These are phyloP conservation scores for Penicillium sclerotiorum DNA, from an alignment of 2,329 filamentous ascomycete species.

Conservation along the genomic window DNA sequence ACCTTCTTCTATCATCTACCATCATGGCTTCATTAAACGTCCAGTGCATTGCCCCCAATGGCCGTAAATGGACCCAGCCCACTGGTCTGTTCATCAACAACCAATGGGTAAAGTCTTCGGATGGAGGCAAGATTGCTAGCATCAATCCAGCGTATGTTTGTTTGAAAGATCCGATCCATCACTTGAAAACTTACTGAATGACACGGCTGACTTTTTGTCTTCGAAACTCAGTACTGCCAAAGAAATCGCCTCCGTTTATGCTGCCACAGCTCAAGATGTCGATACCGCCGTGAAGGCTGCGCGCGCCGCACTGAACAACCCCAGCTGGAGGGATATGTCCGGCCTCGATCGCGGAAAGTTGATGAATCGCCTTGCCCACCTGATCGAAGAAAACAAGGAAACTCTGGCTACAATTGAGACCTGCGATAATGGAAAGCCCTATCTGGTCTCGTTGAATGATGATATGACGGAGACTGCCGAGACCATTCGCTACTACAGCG, in stretches of 20 bases:
- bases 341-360: conserved; percentile 64
- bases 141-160: conserved; percentile 39
- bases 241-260: conserved; percentile 34
- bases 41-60: conserved; percentile 43
- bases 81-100: conserved; percentile 50
- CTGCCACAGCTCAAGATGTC: conserved; percentile 36
- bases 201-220: conserved; percentile 5
- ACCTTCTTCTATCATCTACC: background rate
- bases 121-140: conserved; percentile 39
- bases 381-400: conserved; percentile 64
- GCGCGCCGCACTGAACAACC: conserved; percentile 31
- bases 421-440: conserved; percentile 71
- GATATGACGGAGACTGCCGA: conserved; percentile 28
- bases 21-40: conserved; percentile 31
- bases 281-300: conserved; percentile 39
- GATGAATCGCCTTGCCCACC: conserved; percentile 65
- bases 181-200: conserved; percentile 13
- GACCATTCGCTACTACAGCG: conserved; percentile 59
- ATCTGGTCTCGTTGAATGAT: conserved; percentile 25
- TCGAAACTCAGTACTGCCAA: conserved; percentile 5
- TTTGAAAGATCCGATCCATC: background rate
- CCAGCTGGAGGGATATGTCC: conserved; percentile 30
- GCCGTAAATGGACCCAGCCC: conserved; percentile 40
- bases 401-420: conserved; percentile 66
- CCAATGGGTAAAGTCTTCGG: conserved; percentile 44